phyloP scores from a whole-genome alignment of 352 stramenopile genomes.

The Phytophthora macrochlamydospora region DNA sequence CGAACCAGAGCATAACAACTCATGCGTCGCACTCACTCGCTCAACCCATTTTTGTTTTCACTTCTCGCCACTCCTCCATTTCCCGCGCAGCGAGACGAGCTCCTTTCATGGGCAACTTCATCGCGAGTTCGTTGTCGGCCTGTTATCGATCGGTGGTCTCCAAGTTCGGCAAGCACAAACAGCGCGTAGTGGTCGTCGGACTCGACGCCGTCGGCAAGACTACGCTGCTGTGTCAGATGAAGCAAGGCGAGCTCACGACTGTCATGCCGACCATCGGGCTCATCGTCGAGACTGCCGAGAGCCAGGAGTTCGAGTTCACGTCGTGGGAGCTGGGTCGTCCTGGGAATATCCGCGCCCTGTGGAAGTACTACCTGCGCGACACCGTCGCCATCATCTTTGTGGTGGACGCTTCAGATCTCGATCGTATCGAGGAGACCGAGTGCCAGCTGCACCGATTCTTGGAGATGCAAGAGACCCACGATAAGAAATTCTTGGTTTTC shows the following conservation, averaged over 20 bases:
- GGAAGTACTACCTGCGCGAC: slow-evolving; percentile 54
- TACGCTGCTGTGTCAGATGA: slow-evolving; percentile 90
- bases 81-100: not conserved
- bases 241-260: slow-evolving; percentile 60
- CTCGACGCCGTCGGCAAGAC: slow-evolving; percentile 95
- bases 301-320: slow-evolving; percentile 58
- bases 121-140: not conserved
- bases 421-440: slow-evolving; percentile 34
- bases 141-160: not conserved
- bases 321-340: slow-evolving; percentile 70
- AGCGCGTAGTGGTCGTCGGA: slow-evolving; percentile 76
- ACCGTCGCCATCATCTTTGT: slow-evolving; percentile 72
- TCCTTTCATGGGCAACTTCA: not conserved
- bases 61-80: not conserved
- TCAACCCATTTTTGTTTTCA: too few species aligned
- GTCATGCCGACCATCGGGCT: slow-evolving; percentile 76
- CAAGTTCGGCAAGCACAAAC: not conserved
- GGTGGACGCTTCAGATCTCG: slow-evolving; percentile 52
- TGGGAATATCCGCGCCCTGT: slow-evolving; percentile 32
- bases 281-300: slow-evolving; percentile 65
- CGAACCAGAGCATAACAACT: too few species aligned
- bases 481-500: slow-evolving; percentile 26
- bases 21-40: too few species aligned
- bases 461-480: slow-evolving; percentile 20
- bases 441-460: slow-evolving; percentile 32